These are phyloP conservation scores for Blepharisma stoltei DNA, from an alignment of 73 alveolate genomes.

Conservation along the genomic window DNA sequence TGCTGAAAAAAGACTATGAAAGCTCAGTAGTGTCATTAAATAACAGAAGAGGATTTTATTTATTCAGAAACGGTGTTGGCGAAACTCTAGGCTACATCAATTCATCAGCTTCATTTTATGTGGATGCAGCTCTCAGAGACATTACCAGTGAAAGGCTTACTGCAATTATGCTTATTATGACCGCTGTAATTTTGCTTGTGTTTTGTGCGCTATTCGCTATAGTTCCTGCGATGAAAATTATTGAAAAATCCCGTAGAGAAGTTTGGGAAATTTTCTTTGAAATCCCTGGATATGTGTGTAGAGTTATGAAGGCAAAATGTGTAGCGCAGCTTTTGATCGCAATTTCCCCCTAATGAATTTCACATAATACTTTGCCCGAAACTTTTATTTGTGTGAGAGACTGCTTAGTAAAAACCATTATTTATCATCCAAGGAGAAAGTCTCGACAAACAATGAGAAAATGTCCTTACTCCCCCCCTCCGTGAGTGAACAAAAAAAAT, in stretches of 20 bases:
- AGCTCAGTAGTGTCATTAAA: neutral
- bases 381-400: too few species aligned
- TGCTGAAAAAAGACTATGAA: constrained; percentile 8
- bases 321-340: too few species aligned
- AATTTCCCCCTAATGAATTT: too few species aligned
- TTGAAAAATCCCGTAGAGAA: neutral
- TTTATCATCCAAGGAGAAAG: too few species aligned
- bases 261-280: constrained; percentile 10
- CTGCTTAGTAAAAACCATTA: too few species aligned
- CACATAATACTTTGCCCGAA: too few species aligned
- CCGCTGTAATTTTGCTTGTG: neutral
- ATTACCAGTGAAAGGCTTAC: neutral
- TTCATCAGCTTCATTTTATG: neutral
- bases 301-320: constrained; percentile 7
- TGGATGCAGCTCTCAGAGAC: constrained; percentile 2
- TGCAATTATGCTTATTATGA: constrained; percentile 11
- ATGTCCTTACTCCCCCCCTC: too few species aligned
- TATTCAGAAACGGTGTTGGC: constrained; percentile 1
- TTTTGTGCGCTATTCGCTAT: constrained; percentile 16
- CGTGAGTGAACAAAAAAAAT: too few species aligned
- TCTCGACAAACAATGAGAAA: too few species aligned
- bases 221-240: neutral
- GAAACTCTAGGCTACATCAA: constrained; percentile 7
- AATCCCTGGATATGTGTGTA: neutral
- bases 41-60: constrained; percentile 18